Conservation (phyloP, 148 eudicot species). For the Cornus florida region DNA sequence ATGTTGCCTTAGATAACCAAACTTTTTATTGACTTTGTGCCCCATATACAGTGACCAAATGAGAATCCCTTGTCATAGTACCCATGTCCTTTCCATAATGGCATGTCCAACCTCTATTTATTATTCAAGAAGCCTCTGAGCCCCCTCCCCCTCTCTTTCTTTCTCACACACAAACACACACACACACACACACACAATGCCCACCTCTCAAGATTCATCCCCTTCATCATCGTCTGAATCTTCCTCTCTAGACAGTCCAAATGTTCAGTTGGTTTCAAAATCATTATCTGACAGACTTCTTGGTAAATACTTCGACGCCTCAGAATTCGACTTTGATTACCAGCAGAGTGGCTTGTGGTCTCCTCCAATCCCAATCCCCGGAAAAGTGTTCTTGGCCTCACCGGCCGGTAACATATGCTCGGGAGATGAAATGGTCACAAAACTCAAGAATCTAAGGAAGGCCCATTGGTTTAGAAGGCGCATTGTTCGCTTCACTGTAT, state of each 20-base stretch:
- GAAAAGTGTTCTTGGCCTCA: constrained; percentile 38
- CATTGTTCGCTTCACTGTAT: constrained; percentile 14
- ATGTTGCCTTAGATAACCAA: neutral
- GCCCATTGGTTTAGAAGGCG: constrained; percentile 11
- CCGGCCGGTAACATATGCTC: constrained; percentile 28
- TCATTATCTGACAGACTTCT: constrained; percentile 55
- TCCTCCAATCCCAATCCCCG: constrained; percentile 49
- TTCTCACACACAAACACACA: no score
- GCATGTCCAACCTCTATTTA: neutral
- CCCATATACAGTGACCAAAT: neutral
- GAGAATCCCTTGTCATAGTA: neutral
- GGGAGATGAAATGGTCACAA: constrained; percentile 10
- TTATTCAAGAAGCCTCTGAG: neutral
- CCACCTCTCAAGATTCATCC: constrained; percentile 7
- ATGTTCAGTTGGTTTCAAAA: constrained; percentile 40
- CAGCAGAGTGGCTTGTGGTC: constrained; percentile 60
- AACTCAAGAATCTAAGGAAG: constrained; percentile 7
- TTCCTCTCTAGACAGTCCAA: constrained; percentile 4
- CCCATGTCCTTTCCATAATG: neutral
- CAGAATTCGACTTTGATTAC: constrained; percentile 58
- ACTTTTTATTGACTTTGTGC: neutral
- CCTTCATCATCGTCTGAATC: neutral
- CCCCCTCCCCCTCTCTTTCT: constrained; percentile 1
- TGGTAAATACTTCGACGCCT: constrained; percentile 57
- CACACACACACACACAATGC: neutral